These are phyloP conservation scores for Cryptosporidium xiaoi DNA, from an alignment of 169 alveolate genomes.

Conservation along the genomic window DNA sequence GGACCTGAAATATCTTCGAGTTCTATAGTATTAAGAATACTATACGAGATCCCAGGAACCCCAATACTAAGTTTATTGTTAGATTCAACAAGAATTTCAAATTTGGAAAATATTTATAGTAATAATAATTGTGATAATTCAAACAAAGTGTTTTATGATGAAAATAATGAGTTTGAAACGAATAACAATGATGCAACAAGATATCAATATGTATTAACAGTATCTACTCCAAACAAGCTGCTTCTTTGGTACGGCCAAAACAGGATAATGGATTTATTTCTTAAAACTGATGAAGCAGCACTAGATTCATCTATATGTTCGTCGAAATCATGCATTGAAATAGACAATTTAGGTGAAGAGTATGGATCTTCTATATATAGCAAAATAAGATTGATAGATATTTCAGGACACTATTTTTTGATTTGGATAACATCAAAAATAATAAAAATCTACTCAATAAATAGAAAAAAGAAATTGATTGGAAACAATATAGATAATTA, in stretches of 20 bases:
- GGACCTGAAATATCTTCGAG: slow-evolving; percentile 72
- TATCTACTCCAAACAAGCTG: slow-evolving; percentile 39
- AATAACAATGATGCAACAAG: neutral
- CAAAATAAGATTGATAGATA: slow-evolving; percentile 48
- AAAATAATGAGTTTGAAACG: neutral
- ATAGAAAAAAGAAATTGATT: neutral
- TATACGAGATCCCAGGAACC: slow-evolving; percentile 28
- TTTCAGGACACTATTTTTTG: slow-evolving; percentile 13
- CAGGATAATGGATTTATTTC: slow-evolving; percentile 50
- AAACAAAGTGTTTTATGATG: neutral
- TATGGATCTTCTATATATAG: slow-evolving; percentile 2
- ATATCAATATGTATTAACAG: slow-evolving; percentile 20
- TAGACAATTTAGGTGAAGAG: neutral
- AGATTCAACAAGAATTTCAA: slow-evolving; percentile 11
- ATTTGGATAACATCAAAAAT: slow-evolving; percentile 30
- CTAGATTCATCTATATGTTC: neutral
- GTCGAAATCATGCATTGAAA: neutral
- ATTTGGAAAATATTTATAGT: neutral
- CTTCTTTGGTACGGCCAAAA: slow-evolving; percentile 68
- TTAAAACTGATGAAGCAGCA: slow-evolving; percentile 25
- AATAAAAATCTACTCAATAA: slow-evolving; percentile 18
- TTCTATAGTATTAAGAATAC: slow-evolving; percentile 33
- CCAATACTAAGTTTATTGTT: slow-evolving; percentile 36
- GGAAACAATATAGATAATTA: neutral
- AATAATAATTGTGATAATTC: too few species aligned